phyloP scores from a whole-genome alignment of 495 filamentous ascomycete genomes.

The Penicillium flavigenum region DNA sequence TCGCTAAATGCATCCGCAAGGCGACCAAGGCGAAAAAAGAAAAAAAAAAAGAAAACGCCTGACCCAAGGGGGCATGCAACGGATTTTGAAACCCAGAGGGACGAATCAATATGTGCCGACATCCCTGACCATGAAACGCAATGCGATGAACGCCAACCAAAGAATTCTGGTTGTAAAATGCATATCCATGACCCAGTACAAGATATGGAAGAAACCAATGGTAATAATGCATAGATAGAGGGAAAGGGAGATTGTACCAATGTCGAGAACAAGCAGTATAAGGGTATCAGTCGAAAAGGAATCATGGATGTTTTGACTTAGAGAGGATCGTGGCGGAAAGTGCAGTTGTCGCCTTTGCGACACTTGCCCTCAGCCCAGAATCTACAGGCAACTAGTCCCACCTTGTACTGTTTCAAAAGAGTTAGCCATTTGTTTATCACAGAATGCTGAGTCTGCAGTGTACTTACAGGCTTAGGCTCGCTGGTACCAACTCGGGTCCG shows the following conservation, averaged over 20 bases:
- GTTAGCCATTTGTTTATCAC: slow-evolving; percentile 19
- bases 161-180: slow-evolving; percentile 10
- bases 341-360: slow-evolving; percentile 80
- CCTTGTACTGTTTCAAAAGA: slow-evolving; percentile 34
- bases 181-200: slow-evolving; percentile 9
- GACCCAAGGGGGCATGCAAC: slow-evolving; percentile 4
- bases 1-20: slow-evolving; percentile 7
- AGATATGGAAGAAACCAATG: background rate
- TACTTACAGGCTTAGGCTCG: slow-evolving; percentile 39
- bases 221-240: slow-evolving; percentile 8
- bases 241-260: background rate
- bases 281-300: slow-evolving; percentile 15
- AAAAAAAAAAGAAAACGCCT: slow-evolving; percentile 4
- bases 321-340: slow-evolving; percentile 63
- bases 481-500: slow-evolving; percentile 31
- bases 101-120: slow-evolving; percentile 5
- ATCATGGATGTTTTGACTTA: slow-evolving; percentile 1
- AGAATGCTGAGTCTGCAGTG: background rate
- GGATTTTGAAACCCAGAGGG: background rate
- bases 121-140: slow-evolving; percentile 7
- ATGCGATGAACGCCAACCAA: slow-evolving; percentile 13
- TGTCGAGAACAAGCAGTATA: background rate
- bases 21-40: background rate
- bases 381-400: slow-evolving; percentile 59
- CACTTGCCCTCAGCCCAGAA: slow-evolving; percentile 81